phyloP scores from a whole-genome alignment of 1,139 yeast genomes.

The Taphrina confusa region DNA sequence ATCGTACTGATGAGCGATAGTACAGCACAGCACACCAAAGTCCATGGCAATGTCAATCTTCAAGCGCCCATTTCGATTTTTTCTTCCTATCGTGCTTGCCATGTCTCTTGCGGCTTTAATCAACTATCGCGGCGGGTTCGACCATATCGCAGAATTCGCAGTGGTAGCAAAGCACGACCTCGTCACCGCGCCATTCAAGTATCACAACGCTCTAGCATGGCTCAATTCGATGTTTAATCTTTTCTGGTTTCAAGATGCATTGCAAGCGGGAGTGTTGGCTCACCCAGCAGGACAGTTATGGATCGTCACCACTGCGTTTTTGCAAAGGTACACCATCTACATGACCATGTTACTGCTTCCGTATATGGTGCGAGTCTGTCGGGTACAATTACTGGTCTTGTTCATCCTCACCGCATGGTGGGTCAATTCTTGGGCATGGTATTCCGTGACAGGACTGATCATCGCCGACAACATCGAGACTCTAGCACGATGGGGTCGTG shows the following conservation, averaged over 20 bases:
- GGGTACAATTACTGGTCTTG: neutral
- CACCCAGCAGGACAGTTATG: neutral
- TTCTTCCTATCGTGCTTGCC: slow-evolving; percentile 1
- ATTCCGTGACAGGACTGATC: neutral
- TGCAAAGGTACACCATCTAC: neutral
- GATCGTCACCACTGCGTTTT: neutral
- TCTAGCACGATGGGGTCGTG: neutral
- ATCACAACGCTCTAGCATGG: neutral
- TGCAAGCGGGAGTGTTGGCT: slow-evolving; percentile 9
- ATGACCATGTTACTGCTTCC: slow-evolving; percentile 5
- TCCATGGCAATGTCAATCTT: neutral
- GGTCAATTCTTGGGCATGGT: slow-evolving; percentile 12
- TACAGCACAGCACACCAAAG: neutral
- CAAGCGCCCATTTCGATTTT: slow-evolving; percentile 2
- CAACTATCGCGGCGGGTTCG: slow-evolving; percentile 1
- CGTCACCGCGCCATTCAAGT: neutral
- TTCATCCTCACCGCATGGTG: slow-evolving; percentile 5
- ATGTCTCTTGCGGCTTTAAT: slow-evolving; percentile 1
- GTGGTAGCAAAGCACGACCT: neutral
- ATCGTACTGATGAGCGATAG: neutral
- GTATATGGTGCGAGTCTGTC: neutral
- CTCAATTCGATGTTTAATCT: slow-evolving; percentile 14
- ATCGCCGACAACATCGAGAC: neutral
- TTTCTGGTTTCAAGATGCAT: slow-evolving; percentile 6
- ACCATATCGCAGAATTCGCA: neutral